A percentile compares a stretch with the other conserved stretches of the same genome.
phyloP scores from a whole-genome alignment of 1,139 yeast species.

The Hansenula sp. region DNA sequence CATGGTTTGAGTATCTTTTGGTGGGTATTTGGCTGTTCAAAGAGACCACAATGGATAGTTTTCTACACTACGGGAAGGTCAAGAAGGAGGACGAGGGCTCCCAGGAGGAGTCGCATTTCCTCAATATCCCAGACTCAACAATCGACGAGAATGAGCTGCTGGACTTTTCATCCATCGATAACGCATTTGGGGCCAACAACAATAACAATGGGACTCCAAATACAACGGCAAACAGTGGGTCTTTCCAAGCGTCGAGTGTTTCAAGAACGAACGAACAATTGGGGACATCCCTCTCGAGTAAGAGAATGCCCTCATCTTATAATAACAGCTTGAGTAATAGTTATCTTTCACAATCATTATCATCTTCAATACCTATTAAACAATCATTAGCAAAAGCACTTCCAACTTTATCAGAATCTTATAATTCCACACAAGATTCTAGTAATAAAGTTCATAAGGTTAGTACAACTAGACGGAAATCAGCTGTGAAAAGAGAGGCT shows the following conservation, averaged over 20 bases:
- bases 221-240: too few relatives aligned
- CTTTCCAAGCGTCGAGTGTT: neutral
- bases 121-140: slow-evolving; percentile 5
- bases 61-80: neutral
- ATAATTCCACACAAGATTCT: neutral
- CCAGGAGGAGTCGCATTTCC: neutral
- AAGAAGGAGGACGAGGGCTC: neutral
- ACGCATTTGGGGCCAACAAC: neutral
- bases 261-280: neutral
- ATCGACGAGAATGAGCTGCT: slow-evolving; percentile 16
- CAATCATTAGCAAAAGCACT: slow-evolving; percentile 16
- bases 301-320: neutral
- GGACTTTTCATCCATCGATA: slow-evolving; percentile 15
- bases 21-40: too few relatives aligned
- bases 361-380: slow-evolving; percentile 16
- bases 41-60: neutral
- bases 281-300: neutral
- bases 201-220: neutral
- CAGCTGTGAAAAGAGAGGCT: slow-evolving; percentile 2
- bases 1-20: too few relatives aligned
- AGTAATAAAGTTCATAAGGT: slow-evolving; percentile 5
- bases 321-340: slow-evolving; percentile 2
- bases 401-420: slow-evolving; percentile 6
- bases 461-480: slow-evolving; percentile 4
- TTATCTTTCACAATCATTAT: slow-evolving; percentile 2